Evolutionary conservation across 768 basidiomycete species (phyloP).

Genomic region (Lactifluus subvellereus): DNA sequence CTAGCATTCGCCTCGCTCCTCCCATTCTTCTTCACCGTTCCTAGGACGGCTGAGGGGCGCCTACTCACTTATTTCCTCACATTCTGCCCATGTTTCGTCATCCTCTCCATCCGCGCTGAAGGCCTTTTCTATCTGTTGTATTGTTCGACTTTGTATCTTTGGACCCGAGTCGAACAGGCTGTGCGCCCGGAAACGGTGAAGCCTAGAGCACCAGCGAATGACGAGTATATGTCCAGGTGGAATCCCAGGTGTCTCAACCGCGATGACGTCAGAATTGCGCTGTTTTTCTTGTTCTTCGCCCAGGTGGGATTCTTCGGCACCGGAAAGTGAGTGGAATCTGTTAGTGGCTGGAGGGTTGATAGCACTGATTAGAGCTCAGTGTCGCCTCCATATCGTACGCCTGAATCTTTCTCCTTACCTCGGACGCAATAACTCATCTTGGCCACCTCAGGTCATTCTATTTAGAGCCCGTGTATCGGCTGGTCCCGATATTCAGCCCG

Average conservation of each 20-base stretch:
- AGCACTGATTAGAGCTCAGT: slow-evolving; percentile 21
- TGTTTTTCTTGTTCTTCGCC: slow-evolving; percentile 83
- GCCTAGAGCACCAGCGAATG: background rate
- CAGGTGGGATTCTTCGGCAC: slow-evolving; percentile 85
- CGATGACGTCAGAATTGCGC: slow-evolving; percentile 65
- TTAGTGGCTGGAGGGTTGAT: background rate
- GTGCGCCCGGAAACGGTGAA: slow-evolving; percentile 22
- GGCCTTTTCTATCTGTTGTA: slow-evolving; percentile 75
- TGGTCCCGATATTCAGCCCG: slow-evolving; percentile 80
- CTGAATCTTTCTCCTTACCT: background rate
- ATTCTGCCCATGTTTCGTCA: slow-evolving; percentile 68
- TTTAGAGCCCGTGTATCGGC: slow-evolving; percentile 79
- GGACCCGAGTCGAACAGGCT: slow-evolving; percentile 59
- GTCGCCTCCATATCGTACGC: slow-evolving; percentile 23
- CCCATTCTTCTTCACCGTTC: slow-evolving; percentile 50
- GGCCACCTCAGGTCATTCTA: slow-evolving; percentile 87
- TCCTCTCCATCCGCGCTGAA: slow-evolving; percentile 78
- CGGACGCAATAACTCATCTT: slow-evolving; percentile 28
- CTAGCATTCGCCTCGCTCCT: slow-evolving; percentile 46
- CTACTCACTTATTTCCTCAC: slow-evolving; percentile 61
- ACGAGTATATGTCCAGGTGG: slow-evolving; percentile 18
- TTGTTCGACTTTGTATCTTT: slow-evolving; percentile 52
- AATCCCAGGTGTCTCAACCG: slow-evolving; percentile 24
- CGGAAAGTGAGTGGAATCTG: slow-evolving; percentile 55
- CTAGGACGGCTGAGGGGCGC: slow-evolving; percentile 39